These are phyloP conservation scores for Mucor velutinosus DNA, from an alignment of 371 early-diverging fungal genomes.

Conservation along the genomic window DNA sequence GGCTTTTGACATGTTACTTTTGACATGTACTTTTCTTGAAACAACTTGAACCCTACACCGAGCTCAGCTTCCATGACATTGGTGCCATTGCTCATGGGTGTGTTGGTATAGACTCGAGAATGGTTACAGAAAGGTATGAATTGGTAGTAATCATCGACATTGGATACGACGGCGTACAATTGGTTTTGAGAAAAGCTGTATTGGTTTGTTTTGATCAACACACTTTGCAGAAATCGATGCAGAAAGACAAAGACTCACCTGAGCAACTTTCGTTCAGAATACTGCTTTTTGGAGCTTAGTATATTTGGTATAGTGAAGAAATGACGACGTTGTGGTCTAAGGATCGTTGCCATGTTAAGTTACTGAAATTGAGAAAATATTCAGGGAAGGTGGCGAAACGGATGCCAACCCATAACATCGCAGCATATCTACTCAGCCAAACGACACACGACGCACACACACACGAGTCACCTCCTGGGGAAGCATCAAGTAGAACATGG, in stretches of 20 bases:
- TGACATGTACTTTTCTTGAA: constrained; percentile 78
- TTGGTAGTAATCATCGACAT: constrained; percentile 72
- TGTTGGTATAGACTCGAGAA: constrained; percentile 58
- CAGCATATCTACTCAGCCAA: neutral
- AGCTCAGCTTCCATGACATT: constrained; percentile 68
- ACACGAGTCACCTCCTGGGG: neutral
- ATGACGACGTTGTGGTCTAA: constrained; percentile 19
- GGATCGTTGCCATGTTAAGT: constrained; percentile 10
- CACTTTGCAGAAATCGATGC: neutral
- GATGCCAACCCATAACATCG: neutral
- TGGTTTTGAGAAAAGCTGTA: constrained; percentile 72
- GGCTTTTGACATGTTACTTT: constrained; percentile 70
- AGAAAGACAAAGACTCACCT: constrained; percentile 22
- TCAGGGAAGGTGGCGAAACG: neutral
- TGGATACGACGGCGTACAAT: constrained; percentile 74
- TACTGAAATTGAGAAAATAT: neutral
- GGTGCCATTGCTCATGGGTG: constrained; percentile 7
- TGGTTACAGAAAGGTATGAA: constrained; percentile 82
- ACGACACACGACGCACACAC: neutral
- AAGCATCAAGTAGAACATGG: too few species aligned
- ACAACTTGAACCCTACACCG: constrained; percentile 73
- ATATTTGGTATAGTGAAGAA: constrained; percentile 30
- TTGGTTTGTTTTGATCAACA: neutral
- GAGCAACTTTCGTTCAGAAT: constrained; percentile 33
- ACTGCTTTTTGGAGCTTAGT: constrained; percentile 31